Conservation (phyloP, 805 yeast genomes). For the Blastobotrys terrestris region DNA sequence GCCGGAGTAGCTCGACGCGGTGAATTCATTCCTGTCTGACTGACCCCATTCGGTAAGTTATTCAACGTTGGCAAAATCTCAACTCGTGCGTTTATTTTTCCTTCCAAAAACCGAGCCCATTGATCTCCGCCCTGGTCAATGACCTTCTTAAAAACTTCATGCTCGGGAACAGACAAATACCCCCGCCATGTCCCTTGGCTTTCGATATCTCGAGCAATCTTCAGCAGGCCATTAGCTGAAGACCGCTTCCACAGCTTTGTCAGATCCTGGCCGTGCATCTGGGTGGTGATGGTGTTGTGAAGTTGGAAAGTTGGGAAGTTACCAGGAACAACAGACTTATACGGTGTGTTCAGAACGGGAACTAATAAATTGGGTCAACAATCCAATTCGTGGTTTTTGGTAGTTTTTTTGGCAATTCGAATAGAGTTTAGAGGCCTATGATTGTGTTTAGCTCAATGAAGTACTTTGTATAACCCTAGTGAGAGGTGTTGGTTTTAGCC, state of each 20-base stretch:
- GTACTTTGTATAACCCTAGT: too few relatives aligned
- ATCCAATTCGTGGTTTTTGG: not conserved
- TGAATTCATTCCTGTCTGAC: not conserved
- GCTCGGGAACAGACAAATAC: conserved; percentile 34
- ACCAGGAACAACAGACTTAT: not conserved
- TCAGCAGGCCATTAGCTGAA: conserved; percentile 15
- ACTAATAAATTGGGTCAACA: too few relatives aligned
- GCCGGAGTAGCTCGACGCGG: conserved; percentile 2
- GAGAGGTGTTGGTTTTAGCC: too few relatives aligned
- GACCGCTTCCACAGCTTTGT: conserved; percentile 16
- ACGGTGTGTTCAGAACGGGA: too few relatives aligned
- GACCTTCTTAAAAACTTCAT: conserved; percentile 30
- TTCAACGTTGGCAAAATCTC: conserved; percentile 1
- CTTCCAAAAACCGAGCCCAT: conserved; percentile 31
- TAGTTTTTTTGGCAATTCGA: not conserved
- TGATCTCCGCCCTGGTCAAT: conserved; percentile 25
- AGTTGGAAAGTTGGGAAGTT: not conserved
- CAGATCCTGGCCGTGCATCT: conserved; percentile 4
- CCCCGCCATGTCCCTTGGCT: conserved; percentile 30
- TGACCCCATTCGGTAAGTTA: not conserved
- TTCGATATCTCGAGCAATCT: conserved; percentile 24
- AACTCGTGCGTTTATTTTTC: conserved; percentile 21
- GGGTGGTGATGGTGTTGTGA: not conserved
- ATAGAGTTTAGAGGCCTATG: too few relatives aligned
- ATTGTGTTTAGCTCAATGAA: too few relatives aligned